Base-by-base conservation (phyloP, 768 basidiomycete genomes). In the Boletus rufocinnamomeus region DNA sequence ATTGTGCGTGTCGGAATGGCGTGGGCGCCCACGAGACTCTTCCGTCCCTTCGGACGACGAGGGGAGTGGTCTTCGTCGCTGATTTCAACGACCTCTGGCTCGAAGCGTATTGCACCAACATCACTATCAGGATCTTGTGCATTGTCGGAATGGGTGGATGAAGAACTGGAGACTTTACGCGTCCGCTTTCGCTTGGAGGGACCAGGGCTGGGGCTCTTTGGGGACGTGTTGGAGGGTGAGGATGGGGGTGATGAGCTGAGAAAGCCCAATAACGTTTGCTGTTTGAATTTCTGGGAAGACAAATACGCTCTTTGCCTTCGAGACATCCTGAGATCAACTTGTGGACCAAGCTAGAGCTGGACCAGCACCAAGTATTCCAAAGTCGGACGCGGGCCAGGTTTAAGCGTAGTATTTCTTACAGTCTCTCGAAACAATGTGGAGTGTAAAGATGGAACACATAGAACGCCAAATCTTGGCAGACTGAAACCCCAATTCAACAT, bases 81-180 rank as follows among this genome's bases (percentile, higher is more conserved):
- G 48, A 60, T 47, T n/a, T 63, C 63, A 4, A 55, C 10, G 32
- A 41, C 48, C 28, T 73, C 60, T 19, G 79, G 73, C 58, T 80
- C 81, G 50, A 88, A 81, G 45, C 66, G 79, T 50, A 87, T 84
- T 28, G 74, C 79, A 17, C 75, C 79, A 41, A 85, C 77, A 58
- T 80, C 80, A 51, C 81, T 78, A 50, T 78, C 78, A 34, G 71
- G 63, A 48, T 68, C 71, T 8, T 65, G 60, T 9, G 56, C 66
- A 6, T 66, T 69, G 30, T 63, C 61, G 60, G 62, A 57, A 56
- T 61, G 32, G 34, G 54, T 52, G 49, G 54, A 45, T 32, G 64
- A 53, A 30, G 68, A 38, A n/a, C 50, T 66, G 44, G 63, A 38
- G 32, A 32, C 34, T 54, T 45, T 38, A 41, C 47, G 52, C 45